Conservation (phyloP, 805 yeast genomes). For the Spathaspora gorwiae region DNA sequence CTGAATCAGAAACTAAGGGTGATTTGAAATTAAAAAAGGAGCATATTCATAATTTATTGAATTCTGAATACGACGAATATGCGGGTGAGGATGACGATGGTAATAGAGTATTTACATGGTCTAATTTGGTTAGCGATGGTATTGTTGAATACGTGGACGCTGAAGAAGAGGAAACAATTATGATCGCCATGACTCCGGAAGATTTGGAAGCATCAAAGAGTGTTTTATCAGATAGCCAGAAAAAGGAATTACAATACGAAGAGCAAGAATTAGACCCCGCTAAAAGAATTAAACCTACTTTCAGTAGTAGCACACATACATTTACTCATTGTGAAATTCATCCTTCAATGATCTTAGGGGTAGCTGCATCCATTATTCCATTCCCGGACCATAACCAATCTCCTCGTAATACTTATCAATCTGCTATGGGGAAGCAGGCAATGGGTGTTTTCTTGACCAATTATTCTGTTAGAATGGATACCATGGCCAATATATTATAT, state of each 20-base stretch:
- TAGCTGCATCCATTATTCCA: conserved; percentile 97
- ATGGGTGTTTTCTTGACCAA: conserved; percentile 98
- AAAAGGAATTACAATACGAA: conserved; percentile 37
- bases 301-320: conserved; percentile 55
- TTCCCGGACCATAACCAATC: conserved; percentile 99
- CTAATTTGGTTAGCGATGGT: conserved; percentile 75
- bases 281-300: conserved; percentile 74
- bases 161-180: conserved; percentile 96
- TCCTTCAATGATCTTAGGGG: conserved; percentile 98
- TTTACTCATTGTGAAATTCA: conserved; percentile 99
- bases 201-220: conserved; percentile 70
- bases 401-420: conserved; percentile 98
- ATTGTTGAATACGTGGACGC: conserved; percentile 96
- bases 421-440: conserved; percentile 99
- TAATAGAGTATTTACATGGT: conserved; percentile 66
- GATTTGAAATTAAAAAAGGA: conserved; percentile 82
- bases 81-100: conserved; percentile 51
- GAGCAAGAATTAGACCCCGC: conserved; percentile 64
- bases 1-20: conserved; percentile 61
- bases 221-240: conserved; percentile 35
- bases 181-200: conserved; percentile 99
- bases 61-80: conserved; percentile 59
- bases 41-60: conserved; percentile 68
- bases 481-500: conserved; percentile 96
- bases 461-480: conserved; percentile 96